Percentiles rank a stretch among this genome's conserved stretches.
Conservation (phyloP, 768 basidiomycete genomes). For the Piloderma croceum region DNA sequence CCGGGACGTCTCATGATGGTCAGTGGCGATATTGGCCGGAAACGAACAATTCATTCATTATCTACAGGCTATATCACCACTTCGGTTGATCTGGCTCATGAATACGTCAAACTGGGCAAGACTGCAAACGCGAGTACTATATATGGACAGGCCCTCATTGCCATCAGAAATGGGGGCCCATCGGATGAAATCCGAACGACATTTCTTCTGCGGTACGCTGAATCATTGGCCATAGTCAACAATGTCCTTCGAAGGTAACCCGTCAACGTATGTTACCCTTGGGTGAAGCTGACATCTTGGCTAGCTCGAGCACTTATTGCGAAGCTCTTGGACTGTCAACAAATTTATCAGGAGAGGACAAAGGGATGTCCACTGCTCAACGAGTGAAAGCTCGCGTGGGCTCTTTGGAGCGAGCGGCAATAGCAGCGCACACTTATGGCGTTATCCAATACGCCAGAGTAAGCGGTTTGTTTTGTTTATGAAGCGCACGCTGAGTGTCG, state of each 20-base stretch:
- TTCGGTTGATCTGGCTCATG: slow-evolving; percentile 70
- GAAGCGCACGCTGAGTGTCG: slow-evolving; percentile 5
- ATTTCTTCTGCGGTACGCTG: slow-evolving; percentile 62
- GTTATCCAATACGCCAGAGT: slow-evolving; percentile 67
- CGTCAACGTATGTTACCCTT: neutral
- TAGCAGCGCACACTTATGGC: slow-evolving; percentile 66
- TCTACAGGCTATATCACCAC: slow-evolving; percentile 59
- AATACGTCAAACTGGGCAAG: slow-evolving; percentile 78
- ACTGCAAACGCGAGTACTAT: slow-evolving; percentile 57
- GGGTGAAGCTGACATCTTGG: slow-evolving; percentile 1
- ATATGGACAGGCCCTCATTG: slow-evolving; percentile 50
- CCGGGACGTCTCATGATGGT: slow-evolving; percentile 45
- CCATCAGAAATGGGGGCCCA: slow-evolving; percentile 38
- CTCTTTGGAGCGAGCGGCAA: slow-evolving; percentile 61
- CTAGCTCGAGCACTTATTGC: slow-evolving; percentile 49
- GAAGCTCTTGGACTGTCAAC: slow-evolving; percentile 51
- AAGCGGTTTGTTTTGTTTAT: slow-evolving; percentile 9
- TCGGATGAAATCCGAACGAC: slow-evolving; percentile 48
- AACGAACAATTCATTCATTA: too few species aligned
- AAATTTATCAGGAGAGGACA: slow-evolving; percentile 37
- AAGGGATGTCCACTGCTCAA: slow-evolving; percentile 43
- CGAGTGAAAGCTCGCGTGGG: slow-evolving; percentile 56
- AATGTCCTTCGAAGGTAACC: slow-evolving; percentile 55
- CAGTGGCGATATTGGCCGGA: slow-evolving; percentile 17
- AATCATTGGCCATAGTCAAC: slow-evolving; percentile 55